Percentiles rank a stretch among this genome's conserved stretches.
Evolutionary conservation across 805 yeast species (phyloP).

Genomic region (Wickerhamiella australiensis): DNA sequence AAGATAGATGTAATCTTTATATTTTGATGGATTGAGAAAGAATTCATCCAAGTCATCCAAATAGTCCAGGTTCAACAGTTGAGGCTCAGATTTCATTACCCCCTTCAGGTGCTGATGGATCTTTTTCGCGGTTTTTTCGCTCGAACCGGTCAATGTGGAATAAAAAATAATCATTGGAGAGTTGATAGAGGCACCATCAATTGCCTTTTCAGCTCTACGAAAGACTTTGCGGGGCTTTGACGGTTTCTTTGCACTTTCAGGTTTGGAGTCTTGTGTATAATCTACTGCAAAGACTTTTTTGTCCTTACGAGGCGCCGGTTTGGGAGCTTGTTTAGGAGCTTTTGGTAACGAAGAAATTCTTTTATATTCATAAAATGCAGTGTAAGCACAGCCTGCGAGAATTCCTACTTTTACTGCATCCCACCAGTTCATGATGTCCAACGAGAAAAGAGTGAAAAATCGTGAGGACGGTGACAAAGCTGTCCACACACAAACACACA

Average conservation of each 20-base stretch:
- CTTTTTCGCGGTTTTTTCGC: constrained; percentile 53
- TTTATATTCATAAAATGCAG: constrained; percentile 7
- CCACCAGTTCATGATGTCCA: constrained; percentile 7
- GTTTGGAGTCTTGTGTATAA: constrained; percentile 3
- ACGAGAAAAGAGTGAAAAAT: neutral
- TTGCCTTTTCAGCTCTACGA: neutral
- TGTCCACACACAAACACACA: neutral
- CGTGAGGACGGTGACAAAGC: neutral
- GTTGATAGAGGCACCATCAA: constrained; percentile 26
- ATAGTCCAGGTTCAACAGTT: constrained; percentile 60
- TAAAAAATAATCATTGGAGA: constrained; percentile 60
- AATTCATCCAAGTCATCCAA: constrained; percentile 74
- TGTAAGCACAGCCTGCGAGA: constrained; percentile 7
- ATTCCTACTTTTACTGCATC: constrained; percentile 6
- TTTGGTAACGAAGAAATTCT: neutral
- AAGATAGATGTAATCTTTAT: constrained; percentile 39
- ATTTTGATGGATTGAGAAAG: constrained; percentile 47
- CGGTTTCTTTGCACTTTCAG: neutral
- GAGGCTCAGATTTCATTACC: constrained; percentile 34
- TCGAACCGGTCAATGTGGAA: constrained; percentile 76
- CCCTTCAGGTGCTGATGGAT: constrained; percentile 32
- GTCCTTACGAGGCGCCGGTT: neutral
- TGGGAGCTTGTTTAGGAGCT: neutral
- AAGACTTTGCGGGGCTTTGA: constrained; percentile 10
- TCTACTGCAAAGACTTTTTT: constrained; percentile 7